Percentiles rank a stretch among this genome's conserved stretches.
Conservation (phyloP, 345 rosid species). For the Eucalyptus cloeziana region DNA sequence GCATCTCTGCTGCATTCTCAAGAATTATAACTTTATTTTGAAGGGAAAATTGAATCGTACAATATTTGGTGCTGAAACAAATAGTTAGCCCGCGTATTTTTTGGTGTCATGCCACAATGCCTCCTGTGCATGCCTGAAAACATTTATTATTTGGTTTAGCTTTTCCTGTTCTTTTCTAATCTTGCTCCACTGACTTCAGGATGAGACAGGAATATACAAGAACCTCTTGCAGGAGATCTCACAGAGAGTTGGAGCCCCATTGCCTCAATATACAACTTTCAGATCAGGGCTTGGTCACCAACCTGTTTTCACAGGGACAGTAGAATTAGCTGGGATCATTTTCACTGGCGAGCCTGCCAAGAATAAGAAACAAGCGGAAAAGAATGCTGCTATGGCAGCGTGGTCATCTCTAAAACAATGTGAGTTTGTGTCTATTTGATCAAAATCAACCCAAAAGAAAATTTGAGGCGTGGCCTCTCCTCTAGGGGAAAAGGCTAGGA, state of each 20-base stretch:
- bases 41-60: neutral
- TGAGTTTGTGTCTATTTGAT: conserved; percentile 17
- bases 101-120: neutral
- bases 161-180: conserved; percentile 1
- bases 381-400: conserved; percentile 98
- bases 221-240: conserved; percentile 95
- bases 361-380: conserved; percentile 97
- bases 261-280: conserved; percentile 81
- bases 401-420: conserved; percentile 93
- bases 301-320: conserved; percentile 95
- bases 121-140: neutral
- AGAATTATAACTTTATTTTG: neutral
- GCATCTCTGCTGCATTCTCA: neutral
- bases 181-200: conserved; percentile 30
- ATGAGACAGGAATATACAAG: conserved; percentile 99
- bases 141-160: neutral
- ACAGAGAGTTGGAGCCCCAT: conserved; percentile 89
- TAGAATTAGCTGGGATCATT: conserved; percentile 81
- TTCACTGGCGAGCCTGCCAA: conserved; percentile 94
- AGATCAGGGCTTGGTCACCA: conserved; percentile 96
- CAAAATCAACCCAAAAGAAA: neutral
- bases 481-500: neutral
- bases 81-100: neutral
- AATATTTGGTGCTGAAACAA: neutral
- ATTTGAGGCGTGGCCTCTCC: neutral